Evolutionary conservation across 352 stramenopile genomes (phyloP).

Genomic region (Sclerospora graminicola): DNA sequence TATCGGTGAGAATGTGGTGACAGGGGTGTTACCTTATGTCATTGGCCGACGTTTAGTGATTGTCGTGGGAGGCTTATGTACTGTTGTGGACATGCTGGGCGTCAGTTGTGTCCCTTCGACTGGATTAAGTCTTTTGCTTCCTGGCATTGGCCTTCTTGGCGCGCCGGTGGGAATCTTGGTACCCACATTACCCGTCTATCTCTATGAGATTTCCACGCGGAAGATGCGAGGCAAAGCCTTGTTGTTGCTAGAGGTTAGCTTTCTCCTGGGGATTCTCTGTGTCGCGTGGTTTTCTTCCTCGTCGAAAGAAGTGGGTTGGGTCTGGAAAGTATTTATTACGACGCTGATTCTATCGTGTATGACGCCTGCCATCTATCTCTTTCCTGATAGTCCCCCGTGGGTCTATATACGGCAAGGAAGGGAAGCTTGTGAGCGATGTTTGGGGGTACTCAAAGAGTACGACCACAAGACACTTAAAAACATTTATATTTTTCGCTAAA

Average conservation of each 20-base stretch:
- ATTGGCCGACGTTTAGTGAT: constrained; percentile 70
- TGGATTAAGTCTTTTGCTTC: constrained; percentile 45
- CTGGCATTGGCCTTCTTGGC: constrained; percentile 53
- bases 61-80: constrained; percentile 52
- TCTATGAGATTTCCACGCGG: constrained; percentile 78
- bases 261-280: constrained; percentile 50
- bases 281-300: constrained; percentile 61
- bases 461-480: no score
- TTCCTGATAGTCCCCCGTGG: constrained; percentile 81
- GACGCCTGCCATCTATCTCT: constrained; percentile 76
- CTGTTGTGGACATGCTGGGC: constrained; percentile 59
- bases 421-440: constrained; percentile 59
- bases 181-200: constrained; percentile 70
- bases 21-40: no score
- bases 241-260: constrained; percentile 60
- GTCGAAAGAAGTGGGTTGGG: constrained; percentile 66
- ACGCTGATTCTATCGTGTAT: constrained; percentile 70
- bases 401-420: constrained; percentile 68
- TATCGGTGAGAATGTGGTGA: no score
- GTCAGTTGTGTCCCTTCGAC: constrained; percentile 46
- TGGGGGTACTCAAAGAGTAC: no score
- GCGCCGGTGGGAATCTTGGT: constrained; percentile 50
- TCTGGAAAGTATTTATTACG: constrained; percentile 79
- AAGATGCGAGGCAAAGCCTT: constrained; percentile 79
- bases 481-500: no score